phyloP scores from a whole-genome alignment of 257 asterid genomes.

The Galeopsis tetrahit region DNA sequence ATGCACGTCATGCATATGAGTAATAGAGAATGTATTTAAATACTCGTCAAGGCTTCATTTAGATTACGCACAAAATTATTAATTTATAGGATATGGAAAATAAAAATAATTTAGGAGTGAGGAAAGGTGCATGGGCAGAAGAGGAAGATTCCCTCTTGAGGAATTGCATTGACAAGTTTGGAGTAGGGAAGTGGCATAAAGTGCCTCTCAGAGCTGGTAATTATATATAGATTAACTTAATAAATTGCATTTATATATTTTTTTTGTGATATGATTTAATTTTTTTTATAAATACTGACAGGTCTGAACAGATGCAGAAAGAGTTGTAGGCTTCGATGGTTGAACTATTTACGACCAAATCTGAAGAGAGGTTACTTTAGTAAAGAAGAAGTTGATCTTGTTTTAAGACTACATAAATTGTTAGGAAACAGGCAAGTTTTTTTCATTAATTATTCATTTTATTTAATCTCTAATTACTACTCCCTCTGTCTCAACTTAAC shows the following conservation, averaged over 20 bases:
- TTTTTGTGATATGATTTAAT: not conserved
- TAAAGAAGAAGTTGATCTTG: conserved; percentile 42
- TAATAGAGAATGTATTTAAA: not conserved
- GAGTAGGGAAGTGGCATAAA: conserved; percentile 61
- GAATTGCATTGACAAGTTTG: conserved; percentile 41
- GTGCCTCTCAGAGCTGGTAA: conserved; percentile 25
- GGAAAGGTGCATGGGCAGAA: not conserved
- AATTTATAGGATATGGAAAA: too few relatives aligned
- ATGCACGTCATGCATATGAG: not conserved
- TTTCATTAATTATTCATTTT: not conserved
- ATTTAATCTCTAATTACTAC: too few relatives aligned
- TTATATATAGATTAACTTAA: too few relatives aligned
- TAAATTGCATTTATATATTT: not conserved
- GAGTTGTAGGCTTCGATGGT: conserved; percentile 49
- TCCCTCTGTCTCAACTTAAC: too few relatives aligned
- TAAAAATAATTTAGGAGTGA: not conserved
- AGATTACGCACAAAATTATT: not conserved
- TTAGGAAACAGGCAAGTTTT: conserved; percentile 41
- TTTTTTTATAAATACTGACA: not conserved
- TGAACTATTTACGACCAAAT: conserved; percentile 44
- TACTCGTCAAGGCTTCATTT: not conserved
- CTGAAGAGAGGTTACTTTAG: conserved; percentile 35
- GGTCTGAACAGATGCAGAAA: conserved; percentile 47
- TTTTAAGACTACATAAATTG: conserved; percentile 40
- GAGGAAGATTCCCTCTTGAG: conserved; percentile 49